A percentile compares a stretch with the other conserved stretches of the same genome.
phyloP scores from a whole-genome alignment of 495 filamentous ascomycete genomes.

The Xylaria flabelliformis region DNA sequence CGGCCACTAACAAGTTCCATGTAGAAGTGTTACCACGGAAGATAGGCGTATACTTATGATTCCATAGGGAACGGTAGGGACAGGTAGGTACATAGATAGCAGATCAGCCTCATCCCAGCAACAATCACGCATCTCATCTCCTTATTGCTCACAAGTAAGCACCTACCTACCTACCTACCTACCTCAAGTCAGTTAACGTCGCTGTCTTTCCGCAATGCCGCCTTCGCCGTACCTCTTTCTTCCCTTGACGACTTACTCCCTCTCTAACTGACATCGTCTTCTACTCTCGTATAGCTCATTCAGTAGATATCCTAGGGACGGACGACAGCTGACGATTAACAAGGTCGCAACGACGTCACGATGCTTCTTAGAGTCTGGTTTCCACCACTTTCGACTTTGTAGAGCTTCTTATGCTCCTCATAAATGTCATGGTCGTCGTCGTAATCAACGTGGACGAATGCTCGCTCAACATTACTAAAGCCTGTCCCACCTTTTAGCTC shows the following conservation, averaged over 20 bases:
- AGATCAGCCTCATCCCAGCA: background rate
- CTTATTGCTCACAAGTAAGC: background rate
- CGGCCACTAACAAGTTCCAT: background rate
- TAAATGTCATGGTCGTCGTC: slow-evolving; percentile 54
- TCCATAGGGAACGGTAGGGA: background rate
- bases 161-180: too few relatives aligned
- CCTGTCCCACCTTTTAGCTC: slow-evolving; percentile 29
- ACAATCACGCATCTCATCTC: background rate
- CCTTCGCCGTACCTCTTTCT: background rate
- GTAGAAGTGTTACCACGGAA: background rate
- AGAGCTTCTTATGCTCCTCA: slow-evolving; percentile 62
- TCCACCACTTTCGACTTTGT: slow-evolving; percentile 45
- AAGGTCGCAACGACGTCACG: slow-evolving; percentile 39
- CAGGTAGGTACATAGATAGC: background rate
- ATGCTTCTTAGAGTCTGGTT: slow-evolving; percentile 46
- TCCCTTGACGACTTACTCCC: background rate
- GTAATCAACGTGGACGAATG: slow-evolving; percentile 66
- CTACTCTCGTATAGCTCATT: background rate
- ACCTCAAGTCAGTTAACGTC: background rate
- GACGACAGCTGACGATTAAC: too few relatives aligned
- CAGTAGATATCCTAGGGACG: background rate
- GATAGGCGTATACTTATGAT: background rate
- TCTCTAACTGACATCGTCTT: background rate
- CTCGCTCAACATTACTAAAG: slow-evolving; percentile 58
- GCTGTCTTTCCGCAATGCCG: background rate